These are phyloP conservation scores for Crithidia sp. DNA, from an alignment of 208 protist genomes.

Conservation along the genomic window DNA sequence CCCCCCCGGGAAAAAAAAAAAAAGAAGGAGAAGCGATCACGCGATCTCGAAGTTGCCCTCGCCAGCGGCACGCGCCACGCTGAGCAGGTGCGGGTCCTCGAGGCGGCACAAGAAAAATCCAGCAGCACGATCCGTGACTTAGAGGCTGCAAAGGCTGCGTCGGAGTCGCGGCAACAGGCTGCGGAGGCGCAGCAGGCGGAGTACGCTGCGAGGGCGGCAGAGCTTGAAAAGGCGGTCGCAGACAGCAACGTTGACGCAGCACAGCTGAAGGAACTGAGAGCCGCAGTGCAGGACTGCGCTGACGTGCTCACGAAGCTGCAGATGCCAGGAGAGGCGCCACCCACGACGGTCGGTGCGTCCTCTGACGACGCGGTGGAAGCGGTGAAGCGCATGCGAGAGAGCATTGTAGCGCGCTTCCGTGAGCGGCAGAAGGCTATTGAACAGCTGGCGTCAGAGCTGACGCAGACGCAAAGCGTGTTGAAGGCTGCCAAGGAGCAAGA, in stretches of 20 bases:
- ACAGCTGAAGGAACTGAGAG: not conserved
- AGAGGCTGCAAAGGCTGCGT: not conserved
- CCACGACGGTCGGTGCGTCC: not conserved
- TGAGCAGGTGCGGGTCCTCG: too few relatives aligned
- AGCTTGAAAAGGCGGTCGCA: not conserved
- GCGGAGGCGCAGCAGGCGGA: conserved; percentile 1
- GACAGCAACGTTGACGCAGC: not conserved
- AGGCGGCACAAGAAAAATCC: too few relatives aligned
- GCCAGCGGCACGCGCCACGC: not conserved
- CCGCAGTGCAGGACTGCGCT: too few relatives aligned
- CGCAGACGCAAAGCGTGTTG: not conserved
- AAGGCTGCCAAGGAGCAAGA: not conserved
- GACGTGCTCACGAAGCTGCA: too few relatives aligned
- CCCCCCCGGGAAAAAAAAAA: too few relatives aligned
- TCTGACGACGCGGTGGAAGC: not conserved
- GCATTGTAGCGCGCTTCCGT: not conserved
- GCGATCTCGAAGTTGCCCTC: not conserved
- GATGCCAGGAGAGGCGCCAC: too few relatives aligned
- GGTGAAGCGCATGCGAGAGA: not conserved
- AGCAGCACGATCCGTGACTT: not conserved
- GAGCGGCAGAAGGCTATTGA: not conserved
- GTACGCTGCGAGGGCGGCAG: not conserved
- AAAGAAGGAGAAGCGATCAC: not conserved
- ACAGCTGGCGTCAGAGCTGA: conserved; percentile 6
- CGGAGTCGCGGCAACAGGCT: not conserved